Evolutionary conservation across 1,284 basidiomycete species (phyloP).

Genomic region (Ustilago crameri): DNA sequence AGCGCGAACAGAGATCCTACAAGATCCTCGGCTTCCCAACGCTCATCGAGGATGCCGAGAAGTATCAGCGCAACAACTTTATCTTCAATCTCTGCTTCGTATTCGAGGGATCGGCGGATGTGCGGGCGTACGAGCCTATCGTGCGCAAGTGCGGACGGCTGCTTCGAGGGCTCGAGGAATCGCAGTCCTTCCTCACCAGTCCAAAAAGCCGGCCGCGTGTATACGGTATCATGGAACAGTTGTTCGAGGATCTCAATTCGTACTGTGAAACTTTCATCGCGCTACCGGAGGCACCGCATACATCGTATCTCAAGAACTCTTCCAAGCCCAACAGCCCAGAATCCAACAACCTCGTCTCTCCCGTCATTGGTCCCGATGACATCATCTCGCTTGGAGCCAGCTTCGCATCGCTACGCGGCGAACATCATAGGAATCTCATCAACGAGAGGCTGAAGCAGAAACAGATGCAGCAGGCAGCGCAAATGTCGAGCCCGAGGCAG

Average conservation of each 20-base stretch:
- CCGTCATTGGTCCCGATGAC: slow-evolving; percentile 34
- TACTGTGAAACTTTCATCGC: slow-evolving; percentile 72
- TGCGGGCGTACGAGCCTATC: slow-evolving; percentile 94
- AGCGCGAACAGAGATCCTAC: slow-evolving; percentile 44
- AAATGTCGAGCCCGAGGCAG: neutral
- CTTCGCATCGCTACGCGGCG: slow-evolving; percentile 31
- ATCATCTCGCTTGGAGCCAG: slow-evolving; percentile 37
- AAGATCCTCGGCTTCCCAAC: slow-evolving; percentile 64
- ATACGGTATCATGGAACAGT: slow-evolving; percentile 88
- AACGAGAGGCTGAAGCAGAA: slow-evolving; percentile 39
- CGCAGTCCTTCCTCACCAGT: slow-evolving; percentile 86
- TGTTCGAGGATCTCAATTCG: slow-evolving; percentile 96
- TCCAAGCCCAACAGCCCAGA: slow-evolving; percentile 40
- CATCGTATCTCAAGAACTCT: slow-evolving; percentile 39
- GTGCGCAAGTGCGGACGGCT: slow-evolving; percentile 93
- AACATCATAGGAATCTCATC: slow-evolving; percentile 39
- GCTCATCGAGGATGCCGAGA: slow-evolving; percentile 53
- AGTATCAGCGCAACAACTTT: slow-evolving; percentile 73
- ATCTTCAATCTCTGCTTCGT: slow-evolving; percentile 92
- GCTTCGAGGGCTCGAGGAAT: slow-evolving; percentile 87
- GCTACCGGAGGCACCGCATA: slow-evolving; percentile 61
- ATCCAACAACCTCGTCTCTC: slow-evolving; percentile 12
- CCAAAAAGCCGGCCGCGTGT: slow-evolving; percentile 78
- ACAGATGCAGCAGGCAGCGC: slow-evolving; percentile 21
- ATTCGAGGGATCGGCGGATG: slow-evolving; percentile 85